These are phyloP conservation scores for Scheffersomyces lignosus DNA, from an alignment of 805 yeast species.

Conservation along the genomic window DNA sequence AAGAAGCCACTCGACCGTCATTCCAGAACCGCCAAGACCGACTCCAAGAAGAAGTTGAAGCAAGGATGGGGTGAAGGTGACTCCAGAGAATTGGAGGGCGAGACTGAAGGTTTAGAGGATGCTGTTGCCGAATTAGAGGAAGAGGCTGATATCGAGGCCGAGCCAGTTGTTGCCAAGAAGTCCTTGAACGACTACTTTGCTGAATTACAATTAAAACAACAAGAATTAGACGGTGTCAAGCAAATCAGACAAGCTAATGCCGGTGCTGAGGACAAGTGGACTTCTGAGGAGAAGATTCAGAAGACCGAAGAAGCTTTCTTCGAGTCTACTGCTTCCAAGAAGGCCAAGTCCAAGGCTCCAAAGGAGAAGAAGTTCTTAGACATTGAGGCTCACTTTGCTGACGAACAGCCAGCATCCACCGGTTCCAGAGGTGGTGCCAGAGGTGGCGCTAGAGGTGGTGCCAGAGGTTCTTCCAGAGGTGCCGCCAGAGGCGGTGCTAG, in stretches of 20 bases:
- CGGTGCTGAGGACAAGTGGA: slow-evolving; percentile 54
- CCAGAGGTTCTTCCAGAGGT: slow-evolving; percentile 27
- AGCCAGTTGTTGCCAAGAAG: slow-evolving; percentile 54
- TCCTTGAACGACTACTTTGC: slow-evolving; percentile 87
- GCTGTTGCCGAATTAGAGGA: slow-evolving; percentile 43
- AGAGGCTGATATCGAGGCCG: slow-evolving; percentile 44
- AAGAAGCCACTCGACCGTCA: slow-evolving; percentile 78
- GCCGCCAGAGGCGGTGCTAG: slow-evolving; percentile 24
- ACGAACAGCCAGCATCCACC: slow-evolving; percentile 45
- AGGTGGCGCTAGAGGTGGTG: slow-evolving; percentile 20
- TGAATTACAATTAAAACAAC: slow-evolving; percentile 53
- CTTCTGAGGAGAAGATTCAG: slow-evolving; percentile 59
- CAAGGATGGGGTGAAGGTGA: slow-evolving; percentile 88
- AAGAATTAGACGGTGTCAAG: slow-evolving; percentile 36
- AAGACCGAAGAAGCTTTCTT: slow-evolving; percentile 64
- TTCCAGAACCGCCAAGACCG: slow-evolving; percentile 79
- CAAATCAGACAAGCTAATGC: slow-evolving; percentile 54
- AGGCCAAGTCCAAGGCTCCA: slow-evolving; percentile 65
- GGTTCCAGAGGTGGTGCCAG: slow-evolving; percentile 26
- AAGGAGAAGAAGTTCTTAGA: slow-evolving; percentile 83
- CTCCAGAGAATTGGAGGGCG: slow-evolving; percentile 65
- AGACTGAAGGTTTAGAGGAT: slow-evolving; percentile 45
- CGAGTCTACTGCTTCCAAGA: slow-evolving; percentile 64
- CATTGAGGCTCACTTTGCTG: slow-evolving; percentile 70
- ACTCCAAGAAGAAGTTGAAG: slow-evolving; percentile 78